Evolutionary conservation across 106 monocot species (phyloP).

Genomic region (Phalaenopsis equestris): DNA sequence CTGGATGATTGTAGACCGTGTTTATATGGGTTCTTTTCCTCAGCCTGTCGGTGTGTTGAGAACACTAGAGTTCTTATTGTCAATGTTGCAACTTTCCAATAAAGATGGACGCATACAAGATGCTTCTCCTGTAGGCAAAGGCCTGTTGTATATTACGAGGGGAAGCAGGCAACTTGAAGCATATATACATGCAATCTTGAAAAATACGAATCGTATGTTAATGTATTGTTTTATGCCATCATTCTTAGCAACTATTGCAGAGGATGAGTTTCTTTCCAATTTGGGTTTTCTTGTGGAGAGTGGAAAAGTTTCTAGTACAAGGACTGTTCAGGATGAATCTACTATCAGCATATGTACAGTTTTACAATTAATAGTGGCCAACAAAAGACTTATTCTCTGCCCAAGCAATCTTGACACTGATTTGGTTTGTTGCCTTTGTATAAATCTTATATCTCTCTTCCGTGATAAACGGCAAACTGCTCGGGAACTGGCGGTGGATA

Average conservation of each 20-base stretch:
- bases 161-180: conserved; percentile 71
- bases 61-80: conserved; percentile 84
- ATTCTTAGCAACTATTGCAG: conserved; percentile 59
- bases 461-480: conserved; percentile 54
- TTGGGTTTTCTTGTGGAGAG: conserved; percentile 57
- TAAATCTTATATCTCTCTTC: conserved; percentile 82
- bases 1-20: conserved; percentile 89
- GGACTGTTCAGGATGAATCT: conserved; percentile 36
- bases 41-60: conserved; percentile 66
- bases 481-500: conserved; percentile 55
- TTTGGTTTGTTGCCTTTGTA: conserved; percentile 83
- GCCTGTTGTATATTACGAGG: conserved; percentile 79
- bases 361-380: conserved; percentile 75
- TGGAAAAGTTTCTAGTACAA: conserved; percentile 14
- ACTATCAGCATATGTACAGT: conserved; percentile 64
- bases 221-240: conserved; percentile 95
- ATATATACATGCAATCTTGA: conserved; percentile 84
- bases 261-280: conserved; percentile 47
- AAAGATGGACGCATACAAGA: conserved; percentile 93
- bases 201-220: conserved; percentile 89
- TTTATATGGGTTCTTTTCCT: conserved; percentile 93
- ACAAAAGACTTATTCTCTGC: conserved; percentile 81
- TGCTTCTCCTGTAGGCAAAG: conserved; percentile 62
- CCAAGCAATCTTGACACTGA: conserved; percentile 91
- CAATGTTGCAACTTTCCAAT: conserved; percentile 97